A percentile compares a stretch with the other conserved stretches of the same genome.
These are phyloP conservation scores for Rhodosporidiobolus odoratus DNA, from an alignment of 768 basidiomycete species.

Conservation along the genomic window DNA sequence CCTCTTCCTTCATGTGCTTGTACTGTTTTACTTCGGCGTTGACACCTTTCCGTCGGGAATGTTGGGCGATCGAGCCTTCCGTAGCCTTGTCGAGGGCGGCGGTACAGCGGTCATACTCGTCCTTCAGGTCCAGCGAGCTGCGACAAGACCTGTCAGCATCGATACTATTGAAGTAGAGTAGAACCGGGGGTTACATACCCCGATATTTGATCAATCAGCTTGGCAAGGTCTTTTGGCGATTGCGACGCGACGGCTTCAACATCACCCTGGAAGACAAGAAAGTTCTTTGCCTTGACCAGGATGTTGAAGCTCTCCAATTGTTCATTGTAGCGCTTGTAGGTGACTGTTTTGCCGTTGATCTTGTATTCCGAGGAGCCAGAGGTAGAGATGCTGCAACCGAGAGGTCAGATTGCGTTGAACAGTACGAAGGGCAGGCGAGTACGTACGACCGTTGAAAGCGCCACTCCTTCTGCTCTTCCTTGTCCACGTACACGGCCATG, in stretches of 20 bases:
- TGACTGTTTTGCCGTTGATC: constrained; percentile 71
- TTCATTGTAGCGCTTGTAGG: constrained; percentile 81
- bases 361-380: constrained; percentile 85
- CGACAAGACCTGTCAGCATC: no score
- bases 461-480: constrained; percentile 67
- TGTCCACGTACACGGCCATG: constrained; percentile 78
- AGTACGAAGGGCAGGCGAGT: background rate
- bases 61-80: constrained; percentile 90
- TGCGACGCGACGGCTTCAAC: constrained; percentile 97
- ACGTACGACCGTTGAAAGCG: constrained; percentile 85
- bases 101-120: constrained; percentile 83
- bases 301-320: constrained; percentile 85
- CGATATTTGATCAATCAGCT: constrained; percentile 89
- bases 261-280: constrained; percentile 97
- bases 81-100: constrained; percentile 82
- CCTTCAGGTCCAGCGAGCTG: constrained; percentile 73
- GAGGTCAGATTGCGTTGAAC: background rate
- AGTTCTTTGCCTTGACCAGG: constrained; percentile 98
- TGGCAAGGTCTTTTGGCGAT: constrained; percentile 78
- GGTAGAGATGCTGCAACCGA: constrained; percentile 68
- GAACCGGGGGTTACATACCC: constrained; percentile 51
- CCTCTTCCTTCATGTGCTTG: constrained; percentile 92
- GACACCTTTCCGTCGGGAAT: constrained; percentile 86
- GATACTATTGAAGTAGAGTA: no score
- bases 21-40: constrained; percentile 94